Evolutionary conservation across 805 yeast genomes (phyloP), one percentile per base, ranked within the genome.

Genomic region (Saccharomycopsis sp.): DNA sequence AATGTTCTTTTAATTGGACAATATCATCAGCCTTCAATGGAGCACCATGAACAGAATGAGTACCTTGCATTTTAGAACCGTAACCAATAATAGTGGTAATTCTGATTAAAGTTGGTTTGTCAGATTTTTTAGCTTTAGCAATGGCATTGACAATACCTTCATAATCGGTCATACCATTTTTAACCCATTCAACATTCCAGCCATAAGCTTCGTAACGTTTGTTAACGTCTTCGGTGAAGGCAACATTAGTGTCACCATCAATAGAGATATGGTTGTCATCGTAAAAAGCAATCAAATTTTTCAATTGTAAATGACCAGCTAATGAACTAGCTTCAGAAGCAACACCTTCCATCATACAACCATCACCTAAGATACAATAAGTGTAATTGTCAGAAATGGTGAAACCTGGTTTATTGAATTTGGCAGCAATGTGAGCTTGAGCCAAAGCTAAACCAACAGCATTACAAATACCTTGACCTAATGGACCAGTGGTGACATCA

Each of bases 301-400:
- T 84, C 62, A 89, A 77, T 71, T 86, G 73, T 64, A 89, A 72
- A 67, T 89, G 98, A 57, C 98, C 98, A 49, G 98, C 98, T 47
- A 88, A 67, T 28, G 98, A 89, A 53, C 75, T 74, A 43, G 96
- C 92, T 72, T 89, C 98, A 45, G 92, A 76, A 47, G 96, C 74
- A 49, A 89, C 86, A 75, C 98, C 98, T 72, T 89, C 98, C 87
- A 80, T 81, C 71, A 89, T 72, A 71, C 98, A 89, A 55, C 97
- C 98, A 56, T 89, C 98, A 69, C 98, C 98, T 47, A 88, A 66
- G 69, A 89, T 77, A 53, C 65, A 63, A 67, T 77, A 89, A 49
- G 87, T 77, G 73, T 69, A 74, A 62, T 75, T 74, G 68, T 85
- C 83, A 42, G 88, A 72, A 44, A 89, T 53, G 34, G 72, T 65